Base-by-base conservation (phyloP, 768 basidiomycete species). In the Mycena vulgaris region DNA sequence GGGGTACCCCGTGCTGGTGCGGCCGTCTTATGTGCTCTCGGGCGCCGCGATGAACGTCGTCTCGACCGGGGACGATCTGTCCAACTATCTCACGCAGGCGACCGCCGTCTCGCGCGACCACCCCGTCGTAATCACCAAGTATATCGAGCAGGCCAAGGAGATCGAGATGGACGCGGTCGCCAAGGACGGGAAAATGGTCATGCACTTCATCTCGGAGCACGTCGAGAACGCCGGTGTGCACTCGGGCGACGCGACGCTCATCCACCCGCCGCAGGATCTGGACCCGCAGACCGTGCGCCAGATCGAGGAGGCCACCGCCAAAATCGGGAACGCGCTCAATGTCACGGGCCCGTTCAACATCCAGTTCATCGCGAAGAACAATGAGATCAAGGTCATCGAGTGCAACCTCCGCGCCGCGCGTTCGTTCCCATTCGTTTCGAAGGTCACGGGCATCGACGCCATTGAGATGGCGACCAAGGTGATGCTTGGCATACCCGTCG, bases 21-120 rank as follows among this genome's bases (percentile, higher is more conserved):
- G 97, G 66, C 97, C 97, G 0, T 99, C 97, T 0, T 99, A 99
- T 78, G 97, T 99, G 57, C 90, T 99, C n/a, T 99, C 98, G 2
- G 98, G 98, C 51, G 98, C 97, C 2, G 98, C 98, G 28, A 99
- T 99, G 98, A 99, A 99, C 79, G 97, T 99, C 66, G 98, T 98
- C 17, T 99, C 93, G 66, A 97, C 95, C 14, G 87, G 88, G 48
- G 93, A 97, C 77, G 98, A 99, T 79, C 87, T 99, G 47, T 90
- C 90, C 51, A 95, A 90, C 79, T 99, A 98, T 80, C 88, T 99
- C 67, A 93, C 93, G 1, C 97, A 96, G 82, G 98, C 98, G 23
- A 93, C 97, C 25, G 96, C 95, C 62, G 96, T 99, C 65, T 99
- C 98, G 48, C 92, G 95, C 52, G 95, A 97, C 37, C 95, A 98